A percentile compares a stretch with the other conserved stretches of the same genome.
These are phyloP conservation scores for Pythium grandisporangium DNA, from an alignment of 352 stramenopile genomes.

Conservation along the genomic window DNA sequence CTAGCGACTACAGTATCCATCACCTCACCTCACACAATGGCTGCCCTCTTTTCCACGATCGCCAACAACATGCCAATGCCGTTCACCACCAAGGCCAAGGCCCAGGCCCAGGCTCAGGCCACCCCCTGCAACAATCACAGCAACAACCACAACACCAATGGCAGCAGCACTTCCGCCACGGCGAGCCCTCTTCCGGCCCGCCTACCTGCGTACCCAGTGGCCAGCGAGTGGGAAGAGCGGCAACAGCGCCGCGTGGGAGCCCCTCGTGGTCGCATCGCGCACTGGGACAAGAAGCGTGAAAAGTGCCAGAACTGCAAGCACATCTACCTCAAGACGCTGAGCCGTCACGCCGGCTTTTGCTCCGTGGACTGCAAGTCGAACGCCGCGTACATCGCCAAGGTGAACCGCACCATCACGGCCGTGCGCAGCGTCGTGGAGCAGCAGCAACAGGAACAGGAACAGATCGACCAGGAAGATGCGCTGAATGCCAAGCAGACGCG, in stretches of 20 bases:
- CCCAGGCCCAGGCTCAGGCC: neutral
- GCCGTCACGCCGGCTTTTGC: constrained; percentile 62
- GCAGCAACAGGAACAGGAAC: constrained; percentile 25
- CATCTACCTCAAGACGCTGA: constrained; percentile 85
- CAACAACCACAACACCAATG: neutral
- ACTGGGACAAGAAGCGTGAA: constrained; percentile 83
- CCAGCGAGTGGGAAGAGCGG: constrained; percentile 17
- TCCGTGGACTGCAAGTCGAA: constrained; percentile 87
- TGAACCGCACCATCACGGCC: constrained; percentile 72
- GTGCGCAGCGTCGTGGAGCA: constrained; percentile 64
- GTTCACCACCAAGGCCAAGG: constrained; percentile 1
- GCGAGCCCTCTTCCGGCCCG: constrained; percentile 21
- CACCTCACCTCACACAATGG: constrained; percentile 5
- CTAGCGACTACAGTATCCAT: neutral
- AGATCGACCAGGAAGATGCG: constrained; percentile 8
- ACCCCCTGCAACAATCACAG: too few species aligned
- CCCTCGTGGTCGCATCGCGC: constrained; percentile 30
- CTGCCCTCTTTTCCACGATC: constrained; percentile 11
- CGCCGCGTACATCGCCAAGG: constrained; percentile 71
- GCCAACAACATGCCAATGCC: neutral
- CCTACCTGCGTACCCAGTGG: constrained; percentile 15
- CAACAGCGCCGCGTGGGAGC: constrained; percentile 2
- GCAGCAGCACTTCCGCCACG: neutral
- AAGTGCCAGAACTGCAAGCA: constrained; percentile 79
- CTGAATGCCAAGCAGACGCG: constrained; percentile 3